Evolutionary conservation across 306 rosid species (phyloP).

Genomic region (Quercus engelmannii): DNA sequence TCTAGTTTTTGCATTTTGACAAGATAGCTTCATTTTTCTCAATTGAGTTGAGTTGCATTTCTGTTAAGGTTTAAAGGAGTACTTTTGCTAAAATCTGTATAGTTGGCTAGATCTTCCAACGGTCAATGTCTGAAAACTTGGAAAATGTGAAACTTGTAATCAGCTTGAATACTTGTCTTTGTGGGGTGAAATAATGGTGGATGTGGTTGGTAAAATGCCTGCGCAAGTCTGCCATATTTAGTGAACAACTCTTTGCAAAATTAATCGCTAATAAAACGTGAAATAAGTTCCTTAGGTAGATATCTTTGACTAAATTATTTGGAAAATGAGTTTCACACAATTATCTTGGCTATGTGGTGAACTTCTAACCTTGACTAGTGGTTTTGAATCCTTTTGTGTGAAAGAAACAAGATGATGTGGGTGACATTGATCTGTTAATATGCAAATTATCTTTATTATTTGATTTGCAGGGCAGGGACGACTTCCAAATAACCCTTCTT

Average conservation of each 20-base stretch:
- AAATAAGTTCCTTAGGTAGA: background rate
- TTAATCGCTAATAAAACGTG: background rate
- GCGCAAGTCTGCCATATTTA: background rate
- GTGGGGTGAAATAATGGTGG: background rate
- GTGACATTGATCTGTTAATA: constrained; percentile 22
- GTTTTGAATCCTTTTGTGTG: background rate
- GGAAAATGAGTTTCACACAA: background rate
- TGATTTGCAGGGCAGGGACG: constrained; percentile 92
- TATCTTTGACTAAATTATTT: background rate
- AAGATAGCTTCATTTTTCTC: background rate
- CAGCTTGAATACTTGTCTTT: constrained; percentile 1
- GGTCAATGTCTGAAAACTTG: background rate
- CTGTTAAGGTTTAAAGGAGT: background rate
- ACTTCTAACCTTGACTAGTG: background rate
- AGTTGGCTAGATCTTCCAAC: background rate
- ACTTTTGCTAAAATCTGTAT: constrained; percentile 3
- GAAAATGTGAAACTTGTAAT: background rate
- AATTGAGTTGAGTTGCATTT: background rate
- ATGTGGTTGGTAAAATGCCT: background rate
- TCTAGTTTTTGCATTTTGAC: background rate
- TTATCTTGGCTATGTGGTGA: background rate
- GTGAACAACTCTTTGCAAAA: background rate
- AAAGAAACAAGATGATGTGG: background rate
- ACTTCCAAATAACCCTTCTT: constrained; percentile 92
- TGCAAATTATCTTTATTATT: constrained; percentile 13